phyloP scores from a whole-genome alignment of 805 yeast genomes.

The Yarrowia porcina region DNA sequence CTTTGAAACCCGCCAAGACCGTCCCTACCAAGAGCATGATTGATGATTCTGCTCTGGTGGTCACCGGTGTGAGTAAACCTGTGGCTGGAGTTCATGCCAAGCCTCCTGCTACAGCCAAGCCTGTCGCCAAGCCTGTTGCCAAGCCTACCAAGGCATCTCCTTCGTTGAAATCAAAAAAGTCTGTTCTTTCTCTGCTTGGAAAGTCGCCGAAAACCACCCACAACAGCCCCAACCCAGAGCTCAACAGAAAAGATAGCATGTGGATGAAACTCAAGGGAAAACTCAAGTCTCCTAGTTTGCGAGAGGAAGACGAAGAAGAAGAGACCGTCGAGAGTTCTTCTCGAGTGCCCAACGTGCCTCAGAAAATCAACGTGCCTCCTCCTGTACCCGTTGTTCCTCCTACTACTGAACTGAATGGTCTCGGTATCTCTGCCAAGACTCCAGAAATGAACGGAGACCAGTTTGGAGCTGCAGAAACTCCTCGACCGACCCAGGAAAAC shows the following conservation, averaged over 20 bases:
- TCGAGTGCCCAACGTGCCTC: background rate
- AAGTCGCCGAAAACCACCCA: constrained; percentile 18
- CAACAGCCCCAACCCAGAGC: constrained; percentile 11
- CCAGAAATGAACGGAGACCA: background rate
- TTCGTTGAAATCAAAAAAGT: constrained; percentile 4
- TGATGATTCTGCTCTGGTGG: background rate
- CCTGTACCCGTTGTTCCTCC: constrained; percentile 16
- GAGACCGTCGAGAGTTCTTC: background rate
- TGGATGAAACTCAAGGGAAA: constrained; percentile 22
- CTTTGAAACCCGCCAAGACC: background rate
- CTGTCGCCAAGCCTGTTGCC: background rate
- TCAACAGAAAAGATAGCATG: constrained; percentile 20
- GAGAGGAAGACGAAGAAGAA: background rate
- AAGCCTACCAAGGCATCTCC: background rate
- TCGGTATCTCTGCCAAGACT: background rate
- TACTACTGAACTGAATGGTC: background rate
- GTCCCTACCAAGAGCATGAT: background rate
- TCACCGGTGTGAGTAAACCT: background rate
- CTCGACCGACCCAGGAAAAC: background rate
- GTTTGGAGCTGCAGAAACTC: background rate
- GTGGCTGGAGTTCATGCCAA: background rate
- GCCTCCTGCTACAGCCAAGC: background rate
- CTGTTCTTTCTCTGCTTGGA: background rate
- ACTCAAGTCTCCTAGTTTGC: background rate
- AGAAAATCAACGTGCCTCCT: background rate